Percentiles rank a stretch among this genome's conserved stretches.
Evolutionary conservation across 2,329 filamentous ascomycete genomes (phyloP).

Genomic region (Cladorrhinum sp.): DNA sequence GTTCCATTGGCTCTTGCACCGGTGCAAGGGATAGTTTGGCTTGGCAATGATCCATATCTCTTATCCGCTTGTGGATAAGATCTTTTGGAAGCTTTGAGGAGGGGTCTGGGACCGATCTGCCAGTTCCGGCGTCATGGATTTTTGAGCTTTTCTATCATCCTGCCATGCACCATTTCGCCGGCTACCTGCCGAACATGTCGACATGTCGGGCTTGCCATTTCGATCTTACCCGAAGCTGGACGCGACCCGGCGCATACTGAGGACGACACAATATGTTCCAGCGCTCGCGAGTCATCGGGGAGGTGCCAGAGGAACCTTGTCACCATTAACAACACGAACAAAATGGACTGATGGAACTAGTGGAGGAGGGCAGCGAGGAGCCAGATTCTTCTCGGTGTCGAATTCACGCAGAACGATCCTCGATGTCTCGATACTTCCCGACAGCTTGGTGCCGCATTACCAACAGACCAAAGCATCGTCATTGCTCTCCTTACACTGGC

Average conservation of each 20-base stretch:
- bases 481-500: conserved; percentile 54
- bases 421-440: conserved; percentile 48
- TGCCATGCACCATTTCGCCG: neutral
- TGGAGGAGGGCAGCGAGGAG: neutral
- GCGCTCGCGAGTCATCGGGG: neutral
- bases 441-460: conserved; percentile 61
- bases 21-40: neutral
- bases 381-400: conserved; percentile 51
- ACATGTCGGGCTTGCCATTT: conserved; percentile 23
- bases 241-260: neutral
- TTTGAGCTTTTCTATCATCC: neutral
- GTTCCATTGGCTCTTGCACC: neutral
- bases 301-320: neutral
- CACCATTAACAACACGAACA: too few relatives aligned
- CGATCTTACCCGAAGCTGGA: conserved; percentile 18
- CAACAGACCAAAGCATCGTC: conserved; percentile 56
- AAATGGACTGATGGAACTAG: neutral
- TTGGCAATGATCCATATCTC: neutral
- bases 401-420: conserved; percentile 44
- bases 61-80: neutral
- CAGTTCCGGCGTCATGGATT: neutral
- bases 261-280: neutral
- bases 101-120: neutral
- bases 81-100: neutral
- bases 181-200: conserved; percentile 21